These are phyloP conservation scores for Letharia lupina DNA, from an alignment of 495 filamentous ascomycete species.

Conservation along the genomic window DNA sequence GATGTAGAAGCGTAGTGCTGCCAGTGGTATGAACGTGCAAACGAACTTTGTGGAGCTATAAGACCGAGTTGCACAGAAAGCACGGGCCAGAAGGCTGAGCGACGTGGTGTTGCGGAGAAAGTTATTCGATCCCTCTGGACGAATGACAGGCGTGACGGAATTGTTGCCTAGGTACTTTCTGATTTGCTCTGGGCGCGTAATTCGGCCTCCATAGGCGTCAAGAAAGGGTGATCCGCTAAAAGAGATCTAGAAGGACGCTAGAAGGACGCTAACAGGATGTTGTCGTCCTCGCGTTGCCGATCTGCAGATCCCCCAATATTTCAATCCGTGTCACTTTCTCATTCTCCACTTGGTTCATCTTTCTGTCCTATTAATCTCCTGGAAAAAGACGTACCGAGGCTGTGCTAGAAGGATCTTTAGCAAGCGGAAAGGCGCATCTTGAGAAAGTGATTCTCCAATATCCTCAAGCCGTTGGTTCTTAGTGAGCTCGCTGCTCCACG, in stretches of 20 bases:
- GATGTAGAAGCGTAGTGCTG: background rate
- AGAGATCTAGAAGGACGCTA: background rate
- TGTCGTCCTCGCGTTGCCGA: background rate
- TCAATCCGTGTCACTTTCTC: background rate
- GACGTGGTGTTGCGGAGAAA: background rate
- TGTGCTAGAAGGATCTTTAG: background rate
- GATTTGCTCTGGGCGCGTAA: background rate
- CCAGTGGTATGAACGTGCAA: background rate
- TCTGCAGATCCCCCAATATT: background rate
- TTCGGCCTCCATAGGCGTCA: background rate
- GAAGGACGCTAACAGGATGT: background rate
- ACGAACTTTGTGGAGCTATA: background rate
- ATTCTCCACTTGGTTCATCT: background rate
- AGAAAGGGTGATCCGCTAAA: background rate
- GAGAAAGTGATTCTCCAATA: background rate
- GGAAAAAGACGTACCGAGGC: background rate
- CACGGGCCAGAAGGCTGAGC: background rate
- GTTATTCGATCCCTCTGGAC: too few species aligned
- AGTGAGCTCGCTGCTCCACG: constrained; percentile 29
- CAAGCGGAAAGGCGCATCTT: background rate
- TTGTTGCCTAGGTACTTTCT: background rate
- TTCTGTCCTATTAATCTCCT: background rate
- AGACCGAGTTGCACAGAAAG: background rate
- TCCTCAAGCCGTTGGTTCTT: background rate
- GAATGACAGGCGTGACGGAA: background rate